phyloP scores from a whole-genome alignment of 192 early-diverging fungal genomes.

The Entomortierella chlamydospora region DNA sequence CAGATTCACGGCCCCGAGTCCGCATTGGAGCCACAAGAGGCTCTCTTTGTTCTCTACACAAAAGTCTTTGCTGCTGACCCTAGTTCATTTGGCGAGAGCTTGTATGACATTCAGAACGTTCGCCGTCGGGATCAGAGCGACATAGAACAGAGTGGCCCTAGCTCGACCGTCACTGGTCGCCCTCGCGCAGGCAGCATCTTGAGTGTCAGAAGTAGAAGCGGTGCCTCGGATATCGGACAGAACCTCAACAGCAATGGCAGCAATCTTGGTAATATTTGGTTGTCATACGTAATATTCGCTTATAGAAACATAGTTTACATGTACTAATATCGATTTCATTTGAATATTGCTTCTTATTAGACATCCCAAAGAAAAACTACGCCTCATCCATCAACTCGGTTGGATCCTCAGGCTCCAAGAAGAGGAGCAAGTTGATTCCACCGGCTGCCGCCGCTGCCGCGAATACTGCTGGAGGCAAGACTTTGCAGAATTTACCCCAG shows the following conservation, averaged over 20 bases:
- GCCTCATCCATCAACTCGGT: slow-evolving; percentile 52
- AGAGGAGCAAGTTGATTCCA: slow-evolving; percentile 22
- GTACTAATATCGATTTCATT: too few relatives aligned
- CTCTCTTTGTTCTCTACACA: slow-evolving; percentile 74
- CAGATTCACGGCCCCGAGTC: slow-evolving; percentile 64
- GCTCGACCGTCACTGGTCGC: slow-evolving; percentile 6
- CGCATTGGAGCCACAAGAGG: slow-evolving; percentile 65
- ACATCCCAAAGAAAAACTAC: slow-evolving; percentile 54
- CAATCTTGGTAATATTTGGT: slow-evolving; percentile 31
- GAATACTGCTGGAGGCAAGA: slow-evolving; percentile 27
- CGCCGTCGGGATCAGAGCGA: slow-evolving; percentile 37
- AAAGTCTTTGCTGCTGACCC: slow-evolving; percentile 57
- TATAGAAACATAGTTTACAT: not conserved
- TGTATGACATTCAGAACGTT: slow-evolving; percentile 49
- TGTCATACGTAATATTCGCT: not conserved
- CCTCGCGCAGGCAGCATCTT: slow-evolving; percentile 41
- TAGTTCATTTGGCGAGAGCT: slow-evolving; percentile 24
- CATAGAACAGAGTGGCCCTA: not conserved
- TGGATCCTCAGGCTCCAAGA: slow-evolving; percentile 34
- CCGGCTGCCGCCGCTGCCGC: slow-evolving; percentile 36
- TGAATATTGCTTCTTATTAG: too few relatives aligned
- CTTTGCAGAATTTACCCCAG: slow-evolving; percentile 39
- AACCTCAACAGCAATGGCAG: slow-evolving; percentile 5
- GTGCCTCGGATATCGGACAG: slow-evolving; percentile 31
- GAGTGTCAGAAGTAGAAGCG: slow-evolving; percentile 37